Evolutionary conservation across 768 basidiomycete species (phyloP).

Genomic region (Amanita brunnescens): DNA sequence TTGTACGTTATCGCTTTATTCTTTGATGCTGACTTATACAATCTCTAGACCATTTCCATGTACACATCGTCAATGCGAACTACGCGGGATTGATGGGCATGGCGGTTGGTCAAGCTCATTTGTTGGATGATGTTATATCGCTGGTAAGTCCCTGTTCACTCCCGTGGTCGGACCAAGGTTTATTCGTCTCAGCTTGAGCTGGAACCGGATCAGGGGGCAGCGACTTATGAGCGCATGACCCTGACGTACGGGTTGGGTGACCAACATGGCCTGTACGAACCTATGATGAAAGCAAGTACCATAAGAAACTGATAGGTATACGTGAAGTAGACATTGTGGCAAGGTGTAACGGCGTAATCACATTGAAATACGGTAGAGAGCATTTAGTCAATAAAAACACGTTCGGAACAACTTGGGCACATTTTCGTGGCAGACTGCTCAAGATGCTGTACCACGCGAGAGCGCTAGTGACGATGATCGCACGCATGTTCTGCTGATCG

Average conservation of each 20-base stretch:
- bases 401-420: no score
- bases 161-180: not conserved
- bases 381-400: no score
- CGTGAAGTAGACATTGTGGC: no score
- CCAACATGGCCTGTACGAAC: slow-evolving; percentile 60
- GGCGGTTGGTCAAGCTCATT: slow-evolving; percentile 84
- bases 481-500: no score
- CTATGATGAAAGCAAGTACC: slow-evolving; percentile 21
- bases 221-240: slow-evolving; percentile 62
- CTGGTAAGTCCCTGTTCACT: slow-evolving; percentile 39
- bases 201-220: slow-evolving; percentile 42
- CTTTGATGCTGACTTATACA: not conserved
- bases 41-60: slow-evolving; percentile 79
- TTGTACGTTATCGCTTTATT: slow-evolving; percentile 43
- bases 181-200: slow-evolving; percentile 36
- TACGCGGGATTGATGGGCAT: slow-evolving; percentile 61
- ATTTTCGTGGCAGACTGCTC: no score
- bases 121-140: slow-evolving; percentile 87
- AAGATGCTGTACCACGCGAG: no score
- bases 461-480: no score
- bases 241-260: slow-evolving; percentile 79
- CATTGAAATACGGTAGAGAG: no score
- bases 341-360: no score
- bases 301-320: not conserved
- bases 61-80: slow-evolving; percentile 81